Base-by-base conservation (phyloP, 2,329 filamentous ascomycete species). In the Rugonectria rugulosa region DNA sequence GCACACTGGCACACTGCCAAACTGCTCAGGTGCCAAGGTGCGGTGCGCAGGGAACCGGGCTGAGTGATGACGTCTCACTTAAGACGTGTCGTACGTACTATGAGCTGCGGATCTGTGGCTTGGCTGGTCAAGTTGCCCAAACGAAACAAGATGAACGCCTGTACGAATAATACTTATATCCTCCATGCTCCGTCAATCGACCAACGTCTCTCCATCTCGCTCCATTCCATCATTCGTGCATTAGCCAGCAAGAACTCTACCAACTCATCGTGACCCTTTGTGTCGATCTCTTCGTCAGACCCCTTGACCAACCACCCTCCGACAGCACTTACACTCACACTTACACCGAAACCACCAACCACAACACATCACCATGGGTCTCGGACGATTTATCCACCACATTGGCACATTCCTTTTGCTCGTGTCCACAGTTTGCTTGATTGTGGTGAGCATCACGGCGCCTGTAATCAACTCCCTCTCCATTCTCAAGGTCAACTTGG, bases 371-470 rank as follows among this genome's bases (percentile, higher is more conserved):
- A 75, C 46, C 52, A 83, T 82, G 80, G 79, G 77, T 49, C 59
- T 77, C 60, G 79, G 78, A 53, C 75, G 74, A 55, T 77, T 80
- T 62, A 72, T 85, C 60, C 83, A 85, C 71, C 79, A 85, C 68
- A 70, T 86, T 49, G 85, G 84, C 70, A 81, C 82, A 23, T 79
- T 84, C 61, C 70, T 87, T 63, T 76, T 88, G 43, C 77, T 88
- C 53, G 72, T 75, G 29, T 77, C 84, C 37, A 76, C 80, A 40
- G 73, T 85, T 47, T 77, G 88, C 43, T 77, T 88, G 53, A 70
- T 88, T 56, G 75, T 88, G 59, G 81, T 82, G 52, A 79, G 78
- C 58, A 82, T 88, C 58, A 82, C 84, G 3, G 74, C 85, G 0
- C 86, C 86, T 8, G 81, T 88, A 37, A 78, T 86, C 62, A 75